Conservation (phyloP, 1,284 basidiomycete species). For the Grifola frondosa region DNA sequence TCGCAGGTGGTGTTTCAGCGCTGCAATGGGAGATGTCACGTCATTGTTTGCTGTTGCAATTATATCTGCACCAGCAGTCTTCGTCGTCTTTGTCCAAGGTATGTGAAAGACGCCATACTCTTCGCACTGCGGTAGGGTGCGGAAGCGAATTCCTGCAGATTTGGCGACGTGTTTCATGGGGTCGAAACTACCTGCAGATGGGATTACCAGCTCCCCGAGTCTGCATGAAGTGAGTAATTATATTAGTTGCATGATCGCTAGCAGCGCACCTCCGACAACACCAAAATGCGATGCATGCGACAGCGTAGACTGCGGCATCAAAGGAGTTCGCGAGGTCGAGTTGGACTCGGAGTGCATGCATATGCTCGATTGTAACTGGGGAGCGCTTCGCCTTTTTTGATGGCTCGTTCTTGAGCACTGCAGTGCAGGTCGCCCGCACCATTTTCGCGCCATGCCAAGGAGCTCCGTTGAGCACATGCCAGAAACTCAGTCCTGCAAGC, state of each 20-base stretch:
- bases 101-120: conserved; percentile 2
- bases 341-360: background rate
- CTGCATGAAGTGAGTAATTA: background rate
- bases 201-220: conserved; percentile 13
- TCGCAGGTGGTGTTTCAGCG: conserved; percentile 1
- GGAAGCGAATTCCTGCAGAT: background rate
- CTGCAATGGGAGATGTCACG: conserved; percentile 2
- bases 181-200: conserved; percentile 4
- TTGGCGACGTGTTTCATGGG: conserved; percentile 1
- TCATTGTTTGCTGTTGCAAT: conserved; percentile 1
- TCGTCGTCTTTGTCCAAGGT: conserved; percentile 13
- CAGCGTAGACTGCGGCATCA: conserved; percentile 7
- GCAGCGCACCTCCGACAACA: background rate
- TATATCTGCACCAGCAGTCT: background rate
- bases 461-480: conserved; percentile 2
- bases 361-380: conserved; percentile 4
- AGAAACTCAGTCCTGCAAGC: conserved; percentile 3
- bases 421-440: background rate
- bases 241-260: background rate
- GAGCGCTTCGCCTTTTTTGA: conserved; percentile 3
- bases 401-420: background rate
- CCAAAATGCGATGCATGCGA: conserved; percentile 12
- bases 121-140: background rate
- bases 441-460: background rate
- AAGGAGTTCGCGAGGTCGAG: conserved; percentile 10